Evolutionary conservation across 1,139 yeast genomes (phyloP).

Genomic region (Lizanozyma gosingica): DNA sequence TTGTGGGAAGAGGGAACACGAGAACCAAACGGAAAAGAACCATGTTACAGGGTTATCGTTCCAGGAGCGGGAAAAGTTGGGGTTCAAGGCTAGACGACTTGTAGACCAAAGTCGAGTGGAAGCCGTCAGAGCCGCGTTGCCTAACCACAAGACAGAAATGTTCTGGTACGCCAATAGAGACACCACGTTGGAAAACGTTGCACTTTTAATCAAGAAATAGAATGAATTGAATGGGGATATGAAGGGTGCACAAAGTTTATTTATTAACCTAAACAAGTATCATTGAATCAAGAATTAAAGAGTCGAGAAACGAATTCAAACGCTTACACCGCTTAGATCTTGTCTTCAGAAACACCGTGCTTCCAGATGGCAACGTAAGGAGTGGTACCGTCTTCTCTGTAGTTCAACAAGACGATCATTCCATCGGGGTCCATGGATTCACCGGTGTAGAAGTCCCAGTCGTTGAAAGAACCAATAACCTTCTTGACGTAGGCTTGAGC

Average conservation of each 20-base stretch:
- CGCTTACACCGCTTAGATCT: conserved; percentile 45
- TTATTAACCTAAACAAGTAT: too few relatives aligned
- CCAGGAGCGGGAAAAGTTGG: conserved; percentile 46
- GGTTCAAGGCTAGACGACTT: conserved; percentile 58
- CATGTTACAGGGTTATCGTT: conserved; percentile 36
- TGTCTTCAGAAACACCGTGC: conserved; percentile 87
- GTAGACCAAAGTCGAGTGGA: conserved; percentile 46
- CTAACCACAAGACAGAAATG: conserved; percentile 16
- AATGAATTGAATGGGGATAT: not conserved
- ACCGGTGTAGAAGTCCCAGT: conserved; percentile 99
- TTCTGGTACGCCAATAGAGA: conserved; percentile 50
- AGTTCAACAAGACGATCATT: conserved; percentile 95
- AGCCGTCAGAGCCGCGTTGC: not conserved
- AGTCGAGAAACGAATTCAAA: not conserved
- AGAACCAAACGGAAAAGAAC: conserved; percentile 21
- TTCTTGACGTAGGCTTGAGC: conserved; percentile 94
- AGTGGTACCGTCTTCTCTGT: conserved; percentile 99
- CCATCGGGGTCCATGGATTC: conserved; percentile 99
- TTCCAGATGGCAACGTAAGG: conserved; percentile 98
- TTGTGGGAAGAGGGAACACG: conserved; percentile 43
- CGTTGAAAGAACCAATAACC: conserved; percentile 88
- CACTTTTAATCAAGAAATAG: conserved; percentile 36
- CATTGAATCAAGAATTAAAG: not conserved
- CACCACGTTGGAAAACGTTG: conserved; percentile 65
- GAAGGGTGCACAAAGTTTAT: too few relatives aligned